A percentile compares a stretch with the other conserved stretches of the same genome.
Conservation (phyloP, 352 stramenopile genomes). For the Sclerospora graminicola region DNA sequence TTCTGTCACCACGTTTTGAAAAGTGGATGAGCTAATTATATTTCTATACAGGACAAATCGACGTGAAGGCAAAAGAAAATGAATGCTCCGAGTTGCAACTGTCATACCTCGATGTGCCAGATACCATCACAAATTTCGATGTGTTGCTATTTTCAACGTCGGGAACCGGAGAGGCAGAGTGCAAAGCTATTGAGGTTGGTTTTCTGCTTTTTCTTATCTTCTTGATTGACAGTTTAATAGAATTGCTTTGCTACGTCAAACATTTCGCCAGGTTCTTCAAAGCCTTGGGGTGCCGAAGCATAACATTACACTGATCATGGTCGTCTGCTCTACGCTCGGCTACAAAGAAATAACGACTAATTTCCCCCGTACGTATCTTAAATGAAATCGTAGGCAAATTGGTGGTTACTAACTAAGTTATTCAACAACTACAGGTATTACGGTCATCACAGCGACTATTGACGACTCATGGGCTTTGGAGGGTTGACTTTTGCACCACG, state of each 20-base stretch:
- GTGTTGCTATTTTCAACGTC: constrained; percentile 5
- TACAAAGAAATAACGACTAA: constrained; percentile 3
- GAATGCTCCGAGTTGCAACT: neutral
- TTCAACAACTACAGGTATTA: neutral
- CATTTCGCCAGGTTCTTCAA: neutral
- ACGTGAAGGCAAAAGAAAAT: neutral
- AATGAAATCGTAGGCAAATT: too few species aligned
- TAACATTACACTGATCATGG: constrained; percentile 3
- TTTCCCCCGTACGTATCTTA: constrained; percentile 1
- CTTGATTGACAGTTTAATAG: neutral
- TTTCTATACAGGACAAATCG: constrained; percentile 10
- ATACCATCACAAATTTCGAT: neutral
- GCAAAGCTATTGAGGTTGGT: constrained; percentile 7
- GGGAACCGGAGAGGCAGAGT: constrained; percentile 1
- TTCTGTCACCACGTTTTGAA: too few species aligned
- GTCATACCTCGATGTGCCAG: constrained; percentile 5
- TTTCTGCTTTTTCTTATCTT: neutral
- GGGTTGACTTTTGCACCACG: too few species aligned
- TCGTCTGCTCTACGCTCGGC: constrained; percentile 2
- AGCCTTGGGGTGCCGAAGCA: constrained; percentile 1
- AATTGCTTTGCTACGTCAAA: neutral
- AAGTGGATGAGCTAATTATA: too few species aligned
- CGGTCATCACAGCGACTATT: neutral
- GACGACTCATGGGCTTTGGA: neutral
- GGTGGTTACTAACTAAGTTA: too few species aligned